These are phyloP conservation scores for Coemansia sp. DNA, from an alignment of 192 early-diverging fungal genomes.

Conservation along the genomic window DNA sequence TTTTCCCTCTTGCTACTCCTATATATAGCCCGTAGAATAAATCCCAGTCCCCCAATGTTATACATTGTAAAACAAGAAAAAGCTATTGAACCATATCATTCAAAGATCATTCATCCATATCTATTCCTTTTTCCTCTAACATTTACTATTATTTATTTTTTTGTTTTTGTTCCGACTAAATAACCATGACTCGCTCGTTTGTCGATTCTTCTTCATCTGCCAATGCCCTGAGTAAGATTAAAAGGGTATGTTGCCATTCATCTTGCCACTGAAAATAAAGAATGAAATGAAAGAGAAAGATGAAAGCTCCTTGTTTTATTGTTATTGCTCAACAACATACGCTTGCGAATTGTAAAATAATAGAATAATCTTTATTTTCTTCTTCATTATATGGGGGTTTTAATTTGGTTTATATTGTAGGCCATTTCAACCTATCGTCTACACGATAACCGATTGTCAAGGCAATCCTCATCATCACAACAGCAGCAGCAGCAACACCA, in stretches of 20 bases:
- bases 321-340: too few relatives aligned
- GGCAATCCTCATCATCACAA: neutral
- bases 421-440: constrained; percentile 4
- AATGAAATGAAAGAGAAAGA: too few relatives aligned
- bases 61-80: too few relatives aligned
- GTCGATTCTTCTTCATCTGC: constrained; percentile 2
- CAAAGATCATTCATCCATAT: neutral
- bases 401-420: neutral
- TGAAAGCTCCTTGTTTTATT: too few relatives aligned
- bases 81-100: neutral
- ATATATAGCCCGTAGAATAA: constrained; percentile 1
- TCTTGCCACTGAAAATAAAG: neutral
- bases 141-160: constrained; percentile 9
- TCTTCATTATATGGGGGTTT: neutral
- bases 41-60: too few relatives aligned
- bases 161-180: neutral
- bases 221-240: constrained; percentile 1
- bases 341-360: too few relatives aligned
- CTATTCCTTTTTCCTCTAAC: neutral
- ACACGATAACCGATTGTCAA: neutral
- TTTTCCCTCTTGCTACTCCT: neutral
- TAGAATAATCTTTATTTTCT: neutral
- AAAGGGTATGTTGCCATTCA: neutral
- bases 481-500: neutral
- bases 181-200: neutral